Conservation (phyloP, 2,329 filamentous ascomycete species). For the Fusarium domesticum region DNA sequence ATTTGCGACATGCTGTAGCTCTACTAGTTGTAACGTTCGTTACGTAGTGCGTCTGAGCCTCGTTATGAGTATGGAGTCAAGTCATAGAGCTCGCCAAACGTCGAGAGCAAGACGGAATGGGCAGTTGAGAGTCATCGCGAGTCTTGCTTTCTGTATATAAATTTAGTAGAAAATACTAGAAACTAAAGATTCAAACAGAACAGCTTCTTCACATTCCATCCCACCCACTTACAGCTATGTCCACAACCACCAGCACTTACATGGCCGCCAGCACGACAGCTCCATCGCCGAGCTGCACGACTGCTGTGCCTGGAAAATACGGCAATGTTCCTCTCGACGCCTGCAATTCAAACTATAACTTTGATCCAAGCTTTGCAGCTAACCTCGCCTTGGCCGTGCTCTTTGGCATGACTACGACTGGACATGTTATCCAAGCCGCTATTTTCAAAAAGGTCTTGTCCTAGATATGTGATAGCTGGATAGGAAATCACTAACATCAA, state of each 20-base stretch:
- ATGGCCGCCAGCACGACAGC: constrained; percentile 33
- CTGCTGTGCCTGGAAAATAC: constrained; percentile 32
- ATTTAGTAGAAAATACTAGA: too few species aligned
- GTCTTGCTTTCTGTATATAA: background rate
- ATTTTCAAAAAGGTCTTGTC: constrained; percentile 31
- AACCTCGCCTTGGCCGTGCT: constrained; percentile 34
- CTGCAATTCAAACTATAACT: constrained; percentile 35
- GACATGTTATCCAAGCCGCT: constrained; percentile 30
- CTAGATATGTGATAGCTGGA: background rate
- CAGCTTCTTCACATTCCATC: background rate
- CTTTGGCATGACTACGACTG: constrained; percentile 30
- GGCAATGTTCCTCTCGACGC: constrained; percentile 32
- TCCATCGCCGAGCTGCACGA: constrained; percentile 31
- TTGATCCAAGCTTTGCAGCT: constrained; percentile 34
- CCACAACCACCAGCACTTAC: constrained; percentile 17
- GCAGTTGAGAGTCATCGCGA: background rate
- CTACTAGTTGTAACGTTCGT: too few species aligned
- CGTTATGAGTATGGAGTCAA: background rate
- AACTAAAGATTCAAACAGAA: too few species aligned
- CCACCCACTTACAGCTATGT: constrained; percentile 15
- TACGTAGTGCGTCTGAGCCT: background rate
- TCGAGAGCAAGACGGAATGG: background rate
- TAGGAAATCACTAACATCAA: background rate
- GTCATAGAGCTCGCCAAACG: background rate
- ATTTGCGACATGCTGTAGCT: too few species aligned